Base-by-base conservation (phyloP, 108 stramenopile genomes). In the Cyclotella choctawhatcheeana region DNA sequence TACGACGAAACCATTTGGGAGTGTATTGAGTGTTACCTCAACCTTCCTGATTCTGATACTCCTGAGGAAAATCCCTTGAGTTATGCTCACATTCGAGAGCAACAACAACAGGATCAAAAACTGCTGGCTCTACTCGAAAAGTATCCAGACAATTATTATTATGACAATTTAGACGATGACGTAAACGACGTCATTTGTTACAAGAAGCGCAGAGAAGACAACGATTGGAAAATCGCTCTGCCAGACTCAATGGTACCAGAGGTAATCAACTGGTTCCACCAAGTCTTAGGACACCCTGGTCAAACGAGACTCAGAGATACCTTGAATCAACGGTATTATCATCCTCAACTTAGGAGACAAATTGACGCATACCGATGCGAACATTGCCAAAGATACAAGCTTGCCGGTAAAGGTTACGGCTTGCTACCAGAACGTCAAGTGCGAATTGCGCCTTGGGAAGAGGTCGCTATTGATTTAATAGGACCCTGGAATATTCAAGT, bases 401-500 rank as follows among this genome's bases (percentile, higher is more conserved):
- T 44, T 0, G 0, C 1, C 2, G 47, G 27, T 1, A 50, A 30
- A 29, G 47, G 47, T 0, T 50, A 50, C 31, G 67, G 67, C 2
- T 24, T 33, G 8, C 25, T 69, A 20, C 67, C 67, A 4, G 32
- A 37, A 40, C 32, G 37, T 14, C 54, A 69, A 27, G 13, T 56
- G 1, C 35, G 22, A 3, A 4, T 56, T 7, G 10, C 22, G 25
- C 67, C 67, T n/a, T 69, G 30, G 32, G 4, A 24, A 3, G 35
- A 69, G 37, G 52, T 55, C 16, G 54, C 34, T 35, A 31, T 69
- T 1, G 54, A 69, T 24, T 56, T 69, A 30, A 56, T 69, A 31
- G 67, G 67, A 34, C 54, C 67, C 37, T 69, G 67, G 67, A 67
- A 55, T 4, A 45, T 75, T 6, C 3, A 25, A 13, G 33, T 75